A percentile compares a stretch with the other conserved stretches of the same genome.
phyloP scores from a whole-genome alignment of 1,284 basidiomycete species.

The Ceratobasidium theobromae region DNA sequence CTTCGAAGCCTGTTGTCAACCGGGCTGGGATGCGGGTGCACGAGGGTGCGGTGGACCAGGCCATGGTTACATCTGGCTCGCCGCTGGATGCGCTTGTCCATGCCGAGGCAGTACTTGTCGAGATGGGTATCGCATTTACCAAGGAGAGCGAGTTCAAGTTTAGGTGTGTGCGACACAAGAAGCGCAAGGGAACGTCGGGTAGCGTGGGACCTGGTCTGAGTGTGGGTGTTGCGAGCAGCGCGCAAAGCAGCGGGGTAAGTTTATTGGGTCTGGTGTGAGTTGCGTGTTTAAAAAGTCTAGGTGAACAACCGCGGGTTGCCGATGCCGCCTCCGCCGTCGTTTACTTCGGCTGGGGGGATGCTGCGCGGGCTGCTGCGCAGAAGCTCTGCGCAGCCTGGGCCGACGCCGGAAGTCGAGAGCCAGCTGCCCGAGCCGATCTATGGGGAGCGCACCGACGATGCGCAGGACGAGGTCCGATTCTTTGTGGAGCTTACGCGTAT shows the following conservation, averaged over 20 bases:
- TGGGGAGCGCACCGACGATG: constrained; percentile 73
- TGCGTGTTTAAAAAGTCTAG: constrained; percentile 44
- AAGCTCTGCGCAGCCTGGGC: constrained; percentile 70
- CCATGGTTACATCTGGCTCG: constrained; percentile 80
- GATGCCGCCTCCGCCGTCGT: constrained; percentile 66
- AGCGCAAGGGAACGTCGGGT: constrained; percentile 52
- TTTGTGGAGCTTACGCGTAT: constrained; percentile 87
- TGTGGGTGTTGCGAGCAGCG: constrained; percentile 34
- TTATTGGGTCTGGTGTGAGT: not conserved
- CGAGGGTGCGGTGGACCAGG: constrained; percentile 90
- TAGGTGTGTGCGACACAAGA: constrained; percentile 74
- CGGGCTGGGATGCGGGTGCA: constrained; percentile 78
- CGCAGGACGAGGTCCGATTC: constrained; percentile 91
- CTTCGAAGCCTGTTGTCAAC: constrained; percentile 40
- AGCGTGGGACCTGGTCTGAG: constrained; percentile 23
- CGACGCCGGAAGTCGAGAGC: constrained; percentile 37
- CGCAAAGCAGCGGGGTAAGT: constrained; percentile 68
- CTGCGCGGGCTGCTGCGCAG: constrained; percentile 83
- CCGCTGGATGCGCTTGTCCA: constrained; percentile 88
- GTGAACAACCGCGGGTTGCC: constrained; percentile 83
- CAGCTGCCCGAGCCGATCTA: constrained; percentile 61
- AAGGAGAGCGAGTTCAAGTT: constrained; percentile 88
- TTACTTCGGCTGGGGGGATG: constrained; percentile 69
- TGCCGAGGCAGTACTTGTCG: constrained; percentile 73
- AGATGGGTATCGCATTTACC: constrained; percentile 90